Base-by-base conservation (phyloP, 768 basidiomycete species). In the Mycena capillaripes region DNA sequence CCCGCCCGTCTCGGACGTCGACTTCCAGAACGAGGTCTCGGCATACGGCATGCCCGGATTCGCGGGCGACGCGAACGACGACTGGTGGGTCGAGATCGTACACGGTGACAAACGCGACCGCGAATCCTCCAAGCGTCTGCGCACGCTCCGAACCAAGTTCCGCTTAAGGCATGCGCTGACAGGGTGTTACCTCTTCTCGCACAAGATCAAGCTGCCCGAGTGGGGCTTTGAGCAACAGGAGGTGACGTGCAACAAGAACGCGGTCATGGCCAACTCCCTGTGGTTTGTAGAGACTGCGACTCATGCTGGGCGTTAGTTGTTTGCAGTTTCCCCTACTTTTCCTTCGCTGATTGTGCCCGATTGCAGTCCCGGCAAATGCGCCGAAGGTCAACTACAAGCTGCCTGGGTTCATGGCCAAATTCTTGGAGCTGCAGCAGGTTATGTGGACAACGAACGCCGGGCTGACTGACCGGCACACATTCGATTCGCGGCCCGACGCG, bases 191-290 rank as follows among this genome's bases (percentile, higher is more conserved):
- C 87, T 99, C 42, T 99, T 99, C 86, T 96, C 95, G 27, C 98
- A 99, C 84, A 98, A 98, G 81, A 93, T 98, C 77, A 99, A 99
- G 83, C 84, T 99, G 1, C 98, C 98, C 0, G 95, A 98, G 6
- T 99, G 98, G 98, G 98, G 91, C 0, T 99, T 88, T 76, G 98
- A 98, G 79, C 98, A 99, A 81, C 98, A 99, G 80, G 98, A 99
- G 79, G 98, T 99, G 61, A 99, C 98, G 0, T 99, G 98, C 82
- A 99, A 99, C 84, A 99, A 97, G 88, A 97, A 99, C 76, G 97
- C 98, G 16, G 93, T 93, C 29, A 88, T 85, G 80, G 89, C 87
- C 2, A 99, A 99, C 81, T 97, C 96, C 34, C 79, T 99, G 71
- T 99, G 98, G 98, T 96, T 89, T 76, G 85, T 98, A 48, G 98